These are phyloP conservation scores for Penicillium nucicola DNA, from an alignment of 495 filamentous ascomycete genomes.

Conservation along the genomic window DNA sequence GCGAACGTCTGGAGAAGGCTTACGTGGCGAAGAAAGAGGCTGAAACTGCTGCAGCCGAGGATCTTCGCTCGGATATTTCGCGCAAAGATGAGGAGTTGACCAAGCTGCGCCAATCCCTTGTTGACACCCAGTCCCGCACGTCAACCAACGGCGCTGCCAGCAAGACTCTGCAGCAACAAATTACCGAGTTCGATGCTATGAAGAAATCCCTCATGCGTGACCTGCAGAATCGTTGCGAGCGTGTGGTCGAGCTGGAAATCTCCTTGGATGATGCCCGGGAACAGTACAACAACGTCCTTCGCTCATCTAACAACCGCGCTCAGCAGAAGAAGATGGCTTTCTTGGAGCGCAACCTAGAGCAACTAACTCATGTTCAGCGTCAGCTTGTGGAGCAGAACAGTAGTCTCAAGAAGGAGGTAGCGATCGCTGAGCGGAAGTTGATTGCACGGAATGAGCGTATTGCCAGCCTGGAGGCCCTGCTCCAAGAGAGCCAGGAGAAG, in stretches of 20 bases:
- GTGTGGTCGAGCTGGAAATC: slow-evolving; percentile 96
- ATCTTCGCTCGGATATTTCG: slow-evolving; percentile 67
- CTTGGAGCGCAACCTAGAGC: slow-evolving; percentile 95
- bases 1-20: slow-evolving; percentile 69
- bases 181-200: slow-evolving; percentile 98
- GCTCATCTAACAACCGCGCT: slow-evolving; percentile 91
- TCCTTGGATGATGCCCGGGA: slow-evolving; percentile 94
- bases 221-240: slow-evolving; percentile 95
- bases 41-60: slow-evolving; percentile 64
- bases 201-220: slow-evolving; percentile 99
- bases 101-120: slow-evolving; percentile 67
- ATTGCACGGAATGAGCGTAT: slow-evolving; percentile 97
- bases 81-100: slow-evolving; percentile 74
- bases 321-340: slow-evolving; percentile 99
- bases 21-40: slow-evolving; percentile 70
- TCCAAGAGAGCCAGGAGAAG: slow-evolving; percentile 98
- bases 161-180: slow-evolving; percentile 96
- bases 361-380: slow-evolving; percentile 92
- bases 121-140: slow-evolving; percentile 67
- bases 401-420: slow-evolving; percentile 95
- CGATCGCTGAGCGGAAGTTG: slow-evolving; percentile 95
- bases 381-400: slow-evolving; percentile 98
- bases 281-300: slow-evolving; percentile 97
- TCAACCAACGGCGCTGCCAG: slow-evolving; percentile 66
- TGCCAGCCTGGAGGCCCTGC: slow-evolving; percentile 80